phyloP scores from a whole-genome alignment of 352 stramenopile species.

The Thraustochytrium striatum region DNA sequence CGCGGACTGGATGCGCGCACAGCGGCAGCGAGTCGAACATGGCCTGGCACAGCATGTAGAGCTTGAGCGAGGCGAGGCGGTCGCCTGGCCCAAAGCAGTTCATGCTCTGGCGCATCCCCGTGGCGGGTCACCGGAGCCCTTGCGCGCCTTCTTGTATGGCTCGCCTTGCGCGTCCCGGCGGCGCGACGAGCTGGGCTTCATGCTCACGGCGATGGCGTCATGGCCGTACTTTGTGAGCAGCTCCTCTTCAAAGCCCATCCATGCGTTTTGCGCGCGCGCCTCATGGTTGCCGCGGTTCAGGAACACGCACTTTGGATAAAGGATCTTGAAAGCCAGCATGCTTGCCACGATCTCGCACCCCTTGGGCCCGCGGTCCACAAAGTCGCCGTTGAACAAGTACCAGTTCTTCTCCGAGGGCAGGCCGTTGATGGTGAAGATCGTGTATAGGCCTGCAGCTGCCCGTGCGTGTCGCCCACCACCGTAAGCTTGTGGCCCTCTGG shows the following conservation, averaged over 20 bases:
- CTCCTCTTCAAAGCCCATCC: slow-evolving; percentile 85
- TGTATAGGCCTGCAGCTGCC: slow-evolving; percentile 86
- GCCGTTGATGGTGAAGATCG: slow-evolving; percentile 87
- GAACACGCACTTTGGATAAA: slow-evolving; percentile 76
- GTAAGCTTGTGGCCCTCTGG: slow-evolving; percentile 79
- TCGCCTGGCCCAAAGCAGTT: slow-evolving; percentile 33
- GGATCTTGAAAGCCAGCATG: slow-evolving; percentile 79
- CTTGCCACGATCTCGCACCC: slow-evolving; percentile 80
- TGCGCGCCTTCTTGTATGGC: slow-evolving; percentile 32
- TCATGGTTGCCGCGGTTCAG: slow-evolving; percentile 93
- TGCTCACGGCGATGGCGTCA: slow-evolving; percentile 5
- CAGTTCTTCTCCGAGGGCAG: slow-evolving; percentile 79
- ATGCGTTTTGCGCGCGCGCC: slow-evolving; percentile 84
- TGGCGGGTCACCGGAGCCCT: slow-evolving; percentile 42
- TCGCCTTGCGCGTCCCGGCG: background rate
- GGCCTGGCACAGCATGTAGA: slow-evolving; percentile 52
- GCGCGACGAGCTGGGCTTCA: background rate
- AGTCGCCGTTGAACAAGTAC: slow-evolving; percentile 94
- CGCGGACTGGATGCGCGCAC: slow-evolving; percentile 78
- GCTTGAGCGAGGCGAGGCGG: slow-evolving; percentile 37
- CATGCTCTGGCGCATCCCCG: slow-evolving; percentile 21
- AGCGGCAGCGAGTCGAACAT: slow-evolving; percentile 81
- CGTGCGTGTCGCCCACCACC: slow-evolving; percentile 85
- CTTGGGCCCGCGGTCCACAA: slow-evolving; percentile 84
- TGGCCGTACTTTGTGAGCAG: slow-evolving; percentile 65